A percentile compares a stretch with the other conserved stretches of the same genome.
These are phyloP conservation scores for Aspergillus jensenii DNA, from an alignment of 2,329 filamentous ascomycete species.

Conservation along the genomic window DNA sequence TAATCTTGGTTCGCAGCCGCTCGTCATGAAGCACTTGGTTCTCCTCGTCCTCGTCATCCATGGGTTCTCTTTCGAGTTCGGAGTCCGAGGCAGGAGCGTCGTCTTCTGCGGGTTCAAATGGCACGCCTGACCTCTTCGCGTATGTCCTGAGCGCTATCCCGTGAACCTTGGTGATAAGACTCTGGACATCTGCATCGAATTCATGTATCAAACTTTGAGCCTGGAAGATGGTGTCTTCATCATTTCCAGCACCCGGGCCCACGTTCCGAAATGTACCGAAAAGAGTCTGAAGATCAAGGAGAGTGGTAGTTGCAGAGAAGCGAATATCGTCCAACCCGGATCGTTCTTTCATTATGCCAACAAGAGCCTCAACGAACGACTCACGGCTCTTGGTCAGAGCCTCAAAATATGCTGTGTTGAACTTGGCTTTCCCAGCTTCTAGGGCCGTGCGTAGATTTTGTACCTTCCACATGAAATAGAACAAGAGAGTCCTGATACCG, in stretches of 20 bases:
- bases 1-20: slow-evolving; percentile 64
- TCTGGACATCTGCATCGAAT: slow-evolving; percentile 62
- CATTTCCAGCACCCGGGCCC: slow-evolving; percentile 38
- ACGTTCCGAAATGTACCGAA: slow-evolving; percentile 70
- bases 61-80: slow-evolving; percentile 59
- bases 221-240: slow-evolving; percentile 51
- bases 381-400: slow-evolving; percentile 65
- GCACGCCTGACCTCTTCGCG: slow-evolving; percentile 62
- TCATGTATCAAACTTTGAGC: slow-evolving; percentile 67
- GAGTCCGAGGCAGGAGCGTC: slow-evolving; percentile 70
- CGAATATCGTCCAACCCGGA: slow-evolving; percentile 71
- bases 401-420: slow-evolving; percentile 64
- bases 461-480: slow-evolving; percentile 96
- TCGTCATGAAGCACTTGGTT: slow-evolving; percentile 46
- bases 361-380: slow-evolving; percentile 50
- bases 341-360: slow-evolving; percentile 51
- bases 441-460: slow-evolving; percentile 59
- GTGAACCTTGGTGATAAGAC: slow-evolving; percentile 73
- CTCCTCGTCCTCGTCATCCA: slow-evolving; percentile 40
- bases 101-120: slow-evolving; percentile 57
- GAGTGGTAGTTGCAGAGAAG: slow-evolving; percentile 69
- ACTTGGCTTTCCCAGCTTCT: slow-evolving; percentile 54
- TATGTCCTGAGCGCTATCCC: slow-evolving; percentile 72
- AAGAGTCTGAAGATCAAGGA: slow-evolving; percentile 79
- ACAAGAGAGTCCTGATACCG: slow-evolving; percentile 72